A percentile compares a stretch with the other conserved stretches of the same genome.
Evolutionary conservation across 1,139 yeast species (phyloP).

Genomic region (Candida tropicalis): DNA sequence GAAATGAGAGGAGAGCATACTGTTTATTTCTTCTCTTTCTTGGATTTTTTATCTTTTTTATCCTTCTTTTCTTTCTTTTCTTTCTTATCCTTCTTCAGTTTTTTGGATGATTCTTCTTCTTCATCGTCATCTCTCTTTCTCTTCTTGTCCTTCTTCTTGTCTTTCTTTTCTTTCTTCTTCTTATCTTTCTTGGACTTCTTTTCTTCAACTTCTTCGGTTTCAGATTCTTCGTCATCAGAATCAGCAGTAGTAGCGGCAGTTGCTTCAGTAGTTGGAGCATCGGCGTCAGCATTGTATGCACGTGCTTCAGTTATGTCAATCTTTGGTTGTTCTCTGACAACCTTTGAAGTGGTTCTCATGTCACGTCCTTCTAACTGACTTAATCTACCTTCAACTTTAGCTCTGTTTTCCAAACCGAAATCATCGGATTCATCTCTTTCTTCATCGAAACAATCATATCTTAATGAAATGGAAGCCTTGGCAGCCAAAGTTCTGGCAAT

Average conservation of each 20-base stretch:
- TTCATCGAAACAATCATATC: constrained; percentile 97
- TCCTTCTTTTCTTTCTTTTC: constrained; percentile 43
- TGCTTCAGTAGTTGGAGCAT: constrained; percentile 47
- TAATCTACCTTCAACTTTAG: constrained; percentile 92
- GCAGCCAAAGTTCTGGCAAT: constrained; percentile 99
- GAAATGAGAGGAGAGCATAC: constrained; percentile 18
- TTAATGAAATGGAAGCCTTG: constrained; percentile 93
- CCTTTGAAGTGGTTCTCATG: constrained; percentile 77
- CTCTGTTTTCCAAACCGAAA: constrained; percentile 87
- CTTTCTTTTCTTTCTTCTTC: constrained; percentile 33
- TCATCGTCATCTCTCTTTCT: constrained; percentile 39
- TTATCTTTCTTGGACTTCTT: constrained; percentile 29
- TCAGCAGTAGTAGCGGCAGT: constrained; percentile 40
- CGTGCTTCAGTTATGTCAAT: constrained; percentile 81
- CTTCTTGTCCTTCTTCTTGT: constrained; percentile 49
- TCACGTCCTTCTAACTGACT: constrained; percentile 96
- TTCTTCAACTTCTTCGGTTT: constrained; percentile 39
- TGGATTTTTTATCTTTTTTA: constrained; percentile 39
- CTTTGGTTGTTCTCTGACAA: constrained; percentile 76
- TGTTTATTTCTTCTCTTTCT: constrained; percentile 45
- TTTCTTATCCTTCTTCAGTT: constrained; percentile 50
- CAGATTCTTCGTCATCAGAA: constrained; percentile 51
- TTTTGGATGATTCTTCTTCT: constrained; percentile 33
- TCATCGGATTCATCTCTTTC: constrained; percentile 96
- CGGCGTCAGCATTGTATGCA: constrained; percentile 94